Base-by-base conservation (phyloP, 2,329 filamentous ascomycete species). In the Arthrobotrys conoides region DNA sequence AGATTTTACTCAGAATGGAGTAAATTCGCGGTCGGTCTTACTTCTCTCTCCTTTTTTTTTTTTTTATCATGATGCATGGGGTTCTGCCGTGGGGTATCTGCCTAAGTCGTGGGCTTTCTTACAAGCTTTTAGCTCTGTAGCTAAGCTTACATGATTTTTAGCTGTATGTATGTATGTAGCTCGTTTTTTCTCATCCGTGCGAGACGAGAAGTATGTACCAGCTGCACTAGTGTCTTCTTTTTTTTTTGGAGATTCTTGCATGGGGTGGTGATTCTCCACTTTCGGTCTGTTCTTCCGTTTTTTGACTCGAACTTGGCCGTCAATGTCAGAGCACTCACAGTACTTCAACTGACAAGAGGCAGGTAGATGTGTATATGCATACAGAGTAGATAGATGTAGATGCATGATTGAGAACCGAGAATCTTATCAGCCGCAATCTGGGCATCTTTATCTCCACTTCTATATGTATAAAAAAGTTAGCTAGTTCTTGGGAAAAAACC, bases 361-460 rank as follows among this genome's bases (percentile, higher is more conserved):
- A n/a, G 27, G 27, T 30, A 30, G 27, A 41, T 46, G 20, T 16
- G 20, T 46, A 20, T 10, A 46, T 46, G 12, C n/a, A 46, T 46
- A 10, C 6, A 8, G 1, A 5, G n/a, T 20, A 18, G 16, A 41
- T 20, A 46, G 5, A n/a, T 30, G 27, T 30, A 44, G 14, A 18
- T 46, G 44, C 44, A 46, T 9, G 44, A 20, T 18, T 46, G 44
- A 16, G 44, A 46, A n/a, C 44, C 44, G 36, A 36, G 20, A 36
- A 61, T 44, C 57, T 61, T 24, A 61, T 61, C 57, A 61, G 57
- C 57, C 57, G 57, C 57, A 61, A 41, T 61, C 57, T 61, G 57
- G 57, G 57, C 57, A 41, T 44, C 18, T 44, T n/a, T 41, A 59
- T 59, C 53, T 38, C 53, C 53, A 20, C 53, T 16, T n/a, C 38